Percentiles rank a stretch among this genome's conserved stretches.
These are phyloP conservation scores for Dalechampia spathulata DNA, from an alignment of 441 rosid species.

Conservation along the genomic window DNA sequence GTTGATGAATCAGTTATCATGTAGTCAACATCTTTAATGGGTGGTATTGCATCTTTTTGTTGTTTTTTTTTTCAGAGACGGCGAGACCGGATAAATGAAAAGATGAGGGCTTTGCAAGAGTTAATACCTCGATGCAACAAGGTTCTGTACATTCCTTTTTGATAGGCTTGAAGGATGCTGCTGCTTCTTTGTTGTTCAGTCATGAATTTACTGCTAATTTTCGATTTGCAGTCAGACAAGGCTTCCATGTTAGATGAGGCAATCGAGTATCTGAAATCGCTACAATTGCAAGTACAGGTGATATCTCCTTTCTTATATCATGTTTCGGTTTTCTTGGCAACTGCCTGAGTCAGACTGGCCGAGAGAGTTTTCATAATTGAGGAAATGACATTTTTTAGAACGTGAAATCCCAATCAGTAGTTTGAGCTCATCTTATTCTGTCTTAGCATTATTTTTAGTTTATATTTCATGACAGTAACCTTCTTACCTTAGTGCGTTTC, in stretches of 20 bases:
- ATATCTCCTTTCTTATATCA: constrained; percentile 3
- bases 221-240: constrained; percentile 61
- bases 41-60: constrained; percentile 3
- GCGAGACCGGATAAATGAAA: constrained; percentile 82
- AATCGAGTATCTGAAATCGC: constrained; percentile 63
- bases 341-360: neutral
- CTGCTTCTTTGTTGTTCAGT: neutral
- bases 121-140: constrained; percentile 85
- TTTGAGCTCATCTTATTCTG: neutral
- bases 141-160: constrained; percentile 26
- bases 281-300: constrained; percentile 82
- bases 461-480: too few relatives aligned
- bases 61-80: constrained; percentile 45
- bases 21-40: constrained; percentile 10
- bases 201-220: constrained; percentile 9
- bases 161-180: neutral
- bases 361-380: neutral
- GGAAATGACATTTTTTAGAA: neutral
- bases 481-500: too few relatives aligned
- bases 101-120: constrained; percentile 79
- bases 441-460: neutral
- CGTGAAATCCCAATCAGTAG: neutral
- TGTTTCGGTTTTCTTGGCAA: neutral
- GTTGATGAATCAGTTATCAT: neutral
- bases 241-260: constrained; percentile 98